phyloP scores from a whole-genome alignment of 495 filamentous ascomycete species.

The Tuber calosporum region DNA sequence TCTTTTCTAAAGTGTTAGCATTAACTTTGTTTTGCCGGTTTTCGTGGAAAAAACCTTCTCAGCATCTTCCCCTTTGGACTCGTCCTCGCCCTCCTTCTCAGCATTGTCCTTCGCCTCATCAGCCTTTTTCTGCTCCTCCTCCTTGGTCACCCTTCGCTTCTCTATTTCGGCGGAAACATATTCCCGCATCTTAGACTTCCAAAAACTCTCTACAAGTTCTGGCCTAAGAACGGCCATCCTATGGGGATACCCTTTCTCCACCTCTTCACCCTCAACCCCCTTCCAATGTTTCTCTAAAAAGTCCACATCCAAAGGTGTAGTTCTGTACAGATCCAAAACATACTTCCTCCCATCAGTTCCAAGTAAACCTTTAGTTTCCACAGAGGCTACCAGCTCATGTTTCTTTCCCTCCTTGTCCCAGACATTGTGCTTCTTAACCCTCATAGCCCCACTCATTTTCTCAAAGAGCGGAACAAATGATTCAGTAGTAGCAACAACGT shows the following conservation, averaged over 20 bases:
- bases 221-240: slow-evolving; percentile 86
- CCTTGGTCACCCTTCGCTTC: slow-evolving; percentile 48
- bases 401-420: slow-evolving; percentile 94
- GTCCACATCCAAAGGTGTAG: slow-evolving; percentile 80
- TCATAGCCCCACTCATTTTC: slow-evolving; percentile 77
- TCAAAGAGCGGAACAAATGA: slow-evolving; percentile 77
- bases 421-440: slow-evolving; percentile 88
- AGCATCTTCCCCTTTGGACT: slow-evolving; percentile 25
- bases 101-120: slow-evolving; percentile 29
- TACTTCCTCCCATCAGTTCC: slow-evolving; percentile 98
- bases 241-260: slow-evolving; percentile 69
- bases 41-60: slow-evolving; percentile 26
- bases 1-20: slow-evolving; percentile 20
- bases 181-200: slow-evolving; percentile 76
- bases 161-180: slow-evolving; percentile 71
- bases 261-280: slow-evolving; percentile 44
- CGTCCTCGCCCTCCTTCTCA: slow-evolving; percentile 22
- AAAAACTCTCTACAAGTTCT: slow-evolving; percentile 78
- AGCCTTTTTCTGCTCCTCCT: slow-evolving; percentile 34
- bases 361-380: slow-evolving; percentile 94
- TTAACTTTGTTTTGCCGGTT: slow-evolving; percentile 17
- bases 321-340: slow-evolving; percentile 89
- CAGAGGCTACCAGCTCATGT: slow-evolving; percentile 87
- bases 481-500: slow-evolving; percentile 82
- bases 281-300: slow-evolving; percentile 71